Evolutionary conservation across 1,139 yeast species (phyloP).

Genomic region (Chernovozyma sophiae-reginae): DNA sequence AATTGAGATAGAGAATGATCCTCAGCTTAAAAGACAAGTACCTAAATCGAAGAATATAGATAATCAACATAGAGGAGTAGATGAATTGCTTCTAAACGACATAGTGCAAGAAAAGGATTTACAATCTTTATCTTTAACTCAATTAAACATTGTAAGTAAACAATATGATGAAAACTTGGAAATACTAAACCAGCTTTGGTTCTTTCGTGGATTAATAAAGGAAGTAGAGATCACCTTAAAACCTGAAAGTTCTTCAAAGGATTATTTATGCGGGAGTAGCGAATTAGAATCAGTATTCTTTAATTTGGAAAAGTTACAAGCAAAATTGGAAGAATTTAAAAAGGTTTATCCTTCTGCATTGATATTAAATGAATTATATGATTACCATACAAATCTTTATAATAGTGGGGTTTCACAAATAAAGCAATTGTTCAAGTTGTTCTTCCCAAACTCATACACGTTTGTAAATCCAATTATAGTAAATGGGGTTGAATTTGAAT

Average conservation of each 20-base stretch:
- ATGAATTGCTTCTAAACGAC: neutral
- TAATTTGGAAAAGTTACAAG: slow-evolving; percentile 16
- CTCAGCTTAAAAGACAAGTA: neutral
- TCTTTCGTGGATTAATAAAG: slow-evolving; percentile 16
- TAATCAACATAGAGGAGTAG: neutral
- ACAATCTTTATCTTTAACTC: slow-evolving; percentile 10
- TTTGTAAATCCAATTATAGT: slow-evolving; percentile 17
- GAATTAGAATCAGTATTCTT: slow-evolving; percentile 16
- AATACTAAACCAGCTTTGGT: slow-evolving; percentile 21
- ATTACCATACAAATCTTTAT: slow-evolving; percentile 10
- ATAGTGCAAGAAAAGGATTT: neutral
- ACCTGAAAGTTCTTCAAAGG: slow-evolving; percentile 5
- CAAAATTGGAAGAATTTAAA: slow-evolving; percentile 6
- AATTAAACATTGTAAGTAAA: slow-evolving; percentile 18
- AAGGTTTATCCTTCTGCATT: slow-evolving; percentile 5
- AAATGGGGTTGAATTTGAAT: slow-evolving; percentile 10
- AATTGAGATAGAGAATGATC: slow-evolving; percentile 1
- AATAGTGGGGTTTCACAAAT: slow-evolving; percentile 9
- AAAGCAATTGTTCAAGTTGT: slow-evolving; percentile 8
- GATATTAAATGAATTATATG: slow-evolving; percentile 4
- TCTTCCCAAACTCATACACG: slow-evolving; percentile 21
- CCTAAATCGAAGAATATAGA: neutral
- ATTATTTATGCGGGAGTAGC: slow-evolving; percentile 9
- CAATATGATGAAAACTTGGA: slow-evolving; percentile 13
- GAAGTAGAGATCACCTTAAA: slow-evolving; percentile 15